Evolutionary conservation across 768 basidiomycete species (phyloP), one percentile per base, ranked within the genome.

Genomic region (Lactarius akahatsu): DNA sequence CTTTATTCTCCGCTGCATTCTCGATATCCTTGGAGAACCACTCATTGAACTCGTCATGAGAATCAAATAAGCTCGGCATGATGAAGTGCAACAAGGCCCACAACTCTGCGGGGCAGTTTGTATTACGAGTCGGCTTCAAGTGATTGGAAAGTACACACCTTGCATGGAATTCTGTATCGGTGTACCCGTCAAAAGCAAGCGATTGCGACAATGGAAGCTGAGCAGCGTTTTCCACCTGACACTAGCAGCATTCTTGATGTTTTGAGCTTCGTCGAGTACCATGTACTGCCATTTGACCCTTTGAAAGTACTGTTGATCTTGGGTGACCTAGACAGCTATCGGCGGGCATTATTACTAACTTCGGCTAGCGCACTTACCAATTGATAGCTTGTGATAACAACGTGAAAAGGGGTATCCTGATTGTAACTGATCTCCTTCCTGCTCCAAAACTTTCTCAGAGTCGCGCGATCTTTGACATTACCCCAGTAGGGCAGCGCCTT

Each of bases 1-100:
- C 92, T 72, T 93, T 92, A 74, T 94, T 95, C 76, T 94, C 95
- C 4, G 86, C 86, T 20, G 93, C 94, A 74, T 92, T 96, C 80
- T 99, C 97, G 62, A 98, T 98, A 73, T 98, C 97, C 77, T 98
- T 97, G 13, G 96, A 97, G 76, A 99, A 99, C 97, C 97, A 99
- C 76, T 98, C 96, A 74, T 91, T 94, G 81, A 99, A 99, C 78
- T 99, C 97, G 73, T 98, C 96, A 73, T 98, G 96, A 16, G 96
- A 98, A 76, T 98, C 97, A 77, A 99, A 99, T 62, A 99, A 80
- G 75, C 92, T 96, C 3, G 97, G 97, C 97, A 99, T 99, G 80
- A 99, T 98, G 80, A 99, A 99, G 76, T 99, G 97, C 52, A 99
- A 81, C 65, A 99, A 81, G 1, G 97, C 97, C 97, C 97, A 99